These are phyloP conservation scores for Shiraia sp. DNA, from an alignment of 2,329 filamentous ascomycete genomes.

Conservation along the genomic window DNA sequence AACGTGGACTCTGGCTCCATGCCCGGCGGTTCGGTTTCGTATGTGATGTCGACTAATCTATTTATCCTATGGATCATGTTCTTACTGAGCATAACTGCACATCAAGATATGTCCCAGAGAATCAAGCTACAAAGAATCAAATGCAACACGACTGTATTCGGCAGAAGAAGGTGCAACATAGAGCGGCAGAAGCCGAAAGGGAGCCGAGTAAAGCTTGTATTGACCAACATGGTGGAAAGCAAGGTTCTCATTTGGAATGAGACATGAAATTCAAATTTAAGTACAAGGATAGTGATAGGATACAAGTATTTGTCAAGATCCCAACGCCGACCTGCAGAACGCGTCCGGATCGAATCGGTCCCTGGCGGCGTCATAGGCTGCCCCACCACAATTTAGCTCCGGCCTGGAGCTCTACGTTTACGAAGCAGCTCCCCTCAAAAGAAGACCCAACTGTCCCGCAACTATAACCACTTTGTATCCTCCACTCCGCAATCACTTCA, in stretches of 20 bases:
- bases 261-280: background rate
- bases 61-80: too few species aligned
- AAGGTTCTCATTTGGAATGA: background rate
- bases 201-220: too few species aligned
- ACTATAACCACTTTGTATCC: slow-evolving; percentile 3
- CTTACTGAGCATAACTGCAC: too few species aligned
- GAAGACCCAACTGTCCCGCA: background rate
- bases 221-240: background rate
- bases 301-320: slow-evolving; percentile 19
- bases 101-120: too few species aligned
- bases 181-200: too few species aligned
- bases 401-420: slow-evolving; percentile 19
- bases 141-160: too few species aligned
- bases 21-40: too few species aligned
- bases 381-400: slow-evolving; percentile 9
- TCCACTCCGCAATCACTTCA: background rate
- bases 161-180: too few species aligned
- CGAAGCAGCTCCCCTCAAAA: slow-evolving; percentile 18
- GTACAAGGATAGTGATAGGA: slow-evolving; percentile 9
- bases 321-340: slow-evolving; percentile 2
- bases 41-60: too few species aligned
- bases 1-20: too few species aligned
- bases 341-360: slow-evolving; percentile 5
- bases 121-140: too few species aligned
- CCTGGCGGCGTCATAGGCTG: slow-evolving; percentile 1